Evolutionary conservation across 164 flowering plant genomes (phyloP).

Genomic region (Liriodendron chinense): DNA sequence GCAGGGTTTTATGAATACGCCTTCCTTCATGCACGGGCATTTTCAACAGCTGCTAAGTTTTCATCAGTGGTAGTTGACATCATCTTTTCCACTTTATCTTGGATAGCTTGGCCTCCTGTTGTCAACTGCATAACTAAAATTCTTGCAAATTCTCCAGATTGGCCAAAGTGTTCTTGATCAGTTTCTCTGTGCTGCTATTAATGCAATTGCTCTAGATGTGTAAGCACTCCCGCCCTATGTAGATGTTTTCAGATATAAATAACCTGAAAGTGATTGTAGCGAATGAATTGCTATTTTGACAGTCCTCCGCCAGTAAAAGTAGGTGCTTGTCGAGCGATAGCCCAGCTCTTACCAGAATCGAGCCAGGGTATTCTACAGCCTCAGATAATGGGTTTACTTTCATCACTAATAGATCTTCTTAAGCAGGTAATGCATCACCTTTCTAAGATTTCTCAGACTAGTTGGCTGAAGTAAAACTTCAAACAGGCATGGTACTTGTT

Average conservation of each 20-base stretch:
- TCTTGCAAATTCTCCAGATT: constrained; percentile 38
- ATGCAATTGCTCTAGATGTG: constrained; percentile 69
- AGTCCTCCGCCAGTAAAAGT: constrained; percentile 92
- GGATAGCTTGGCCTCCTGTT: neutral
- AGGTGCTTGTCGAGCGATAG: constrained; percentile 86
- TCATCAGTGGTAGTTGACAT: constrained; percentile 61
- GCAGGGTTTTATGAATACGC: constrained; percentile 81
- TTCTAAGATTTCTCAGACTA: neutral
- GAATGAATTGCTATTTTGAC: constrained; percentile 18
- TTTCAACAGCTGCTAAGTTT: constrained; percentile 69
- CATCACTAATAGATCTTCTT: constrained; percentile 77
- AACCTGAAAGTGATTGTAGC: neutral
- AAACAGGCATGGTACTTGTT: neutral
- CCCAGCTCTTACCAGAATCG: constrained; percentile 72
- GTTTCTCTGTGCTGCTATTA: constrained; percentile 62
- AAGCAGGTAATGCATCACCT: constrained; percentile 49
- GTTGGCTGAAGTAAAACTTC: constrained; percentile 1
- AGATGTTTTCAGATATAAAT: neutral
- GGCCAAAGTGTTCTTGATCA: constrained; percentile 54
- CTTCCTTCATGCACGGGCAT: constrained; percentile 81
- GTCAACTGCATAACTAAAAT: neutral
- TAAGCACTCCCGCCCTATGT: constrained; percentile 30
- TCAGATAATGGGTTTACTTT: constrained; percentile 58
- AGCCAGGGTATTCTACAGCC: constrained; percentile 43
- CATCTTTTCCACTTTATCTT: neutral